Evolutionary conservation across 306 rosid species (phyloP).

Genomic region (Cucurbita ficifolia): DNA sequence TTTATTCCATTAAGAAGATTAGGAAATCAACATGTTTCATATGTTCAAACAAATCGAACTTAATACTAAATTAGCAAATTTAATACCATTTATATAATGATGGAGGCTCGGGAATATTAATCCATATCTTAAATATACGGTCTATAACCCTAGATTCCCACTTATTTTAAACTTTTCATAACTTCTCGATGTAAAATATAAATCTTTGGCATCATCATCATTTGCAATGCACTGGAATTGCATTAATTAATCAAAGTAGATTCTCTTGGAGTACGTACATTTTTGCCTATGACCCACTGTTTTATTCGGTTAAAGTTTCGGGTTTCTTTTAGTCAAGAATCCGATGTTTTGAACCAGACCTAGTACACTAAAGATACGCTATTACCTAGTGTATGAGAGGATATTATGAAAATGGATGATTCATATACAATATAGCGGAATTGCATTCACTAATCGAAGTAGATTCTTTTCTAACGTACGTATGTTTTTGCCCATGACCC

Average conservation of each 20-base stretch:
- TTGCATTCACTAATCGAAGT: background rate
- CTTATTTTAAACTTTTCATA: background rate
- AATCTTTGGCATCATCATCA: background rate
- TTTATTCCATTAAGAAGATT: background rate
- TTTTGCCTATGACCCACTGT: background rate
- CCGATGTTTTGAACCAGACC: background rate
- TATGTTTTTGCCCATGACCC: background rate
- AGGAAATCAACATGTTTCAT: background rate
- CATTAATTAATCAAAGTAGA: background rate
- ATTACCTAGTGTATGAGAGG: background rate
- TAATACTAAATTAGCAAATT: background rate
- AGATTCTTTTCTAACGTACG: background rate
- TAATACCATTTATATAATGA: background rate
- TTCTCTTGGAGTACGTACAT: background rate
- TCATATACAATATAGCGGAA: too few relatives aligned
- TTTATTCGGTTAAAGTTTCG: background rate
- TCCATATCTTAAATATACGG: background rate
- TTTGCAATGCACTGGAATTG: background rate
- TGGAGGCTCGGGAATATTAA: background rate
- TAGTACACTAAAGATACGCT: background rate
- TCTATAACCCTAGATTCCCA: background rate
- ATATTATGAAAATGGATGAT: background rate
- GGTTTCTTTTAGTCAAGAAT: background rate
- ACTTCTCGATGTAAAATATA: background rate
- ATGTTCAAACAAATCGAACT: background rate